phyloP scores from a whole-genome alignment of 768 basidiomycete genomes.

The Lentinus brumalis region DNA sequence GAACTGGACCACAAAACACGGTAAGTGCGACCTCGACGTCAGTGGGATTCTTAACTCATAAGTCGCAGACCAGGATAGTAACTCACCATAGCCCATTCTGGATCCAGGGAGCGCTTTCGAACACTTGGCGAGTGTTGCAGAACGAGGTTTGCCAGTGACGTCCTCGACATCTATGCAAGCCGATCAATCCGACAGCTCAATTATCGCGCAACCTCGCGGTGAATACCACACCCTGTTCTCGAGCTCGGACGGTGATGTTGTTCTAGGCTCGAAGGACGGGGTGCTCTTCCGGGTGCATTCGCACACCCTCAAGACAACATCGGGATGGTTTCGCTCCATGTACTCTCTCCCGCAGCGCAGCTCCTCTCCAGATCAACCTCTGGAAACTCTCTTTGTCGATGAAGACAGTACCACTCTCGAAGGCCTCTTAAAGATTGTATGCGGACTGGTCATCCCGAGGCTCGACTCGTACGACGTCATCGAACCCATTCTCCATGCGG shows the following conservation, averaged over 20 bases:
- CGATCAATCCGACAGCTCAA: not conserved
- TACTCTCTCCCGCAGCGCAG: conserved; percentile 54
- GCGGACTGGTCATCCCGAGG: conserved; percentile 53
- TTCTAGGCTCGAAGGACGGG: conserved; percentile 54
- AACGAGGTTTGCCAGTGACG: no score
- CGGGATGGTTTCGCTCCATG: conserved; percentile 65
- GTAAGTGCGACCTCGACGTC: no score
- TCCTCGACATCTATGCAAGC: not conserved
- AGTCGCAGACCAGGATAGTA: no score
- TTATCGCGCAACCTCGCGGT: not conserved
- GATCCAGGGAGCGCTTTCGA: no score
- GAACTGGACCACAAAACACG: no score
- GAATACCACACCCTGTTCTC: conserved; percentile 50
- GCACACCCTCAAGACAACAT: conserved; percentile 61
- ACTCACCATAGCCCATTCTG: no score
- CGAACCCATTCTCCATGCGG: conserved; percentile 59
- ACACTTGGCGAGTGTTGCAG: no score
- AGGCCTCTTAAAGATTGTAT: conserved; percentile 59
- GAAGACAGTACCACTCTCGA: conserved; percentile 60
- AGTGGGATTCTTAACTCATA: no score
- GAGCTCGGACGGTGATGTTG: conserved; percentile 55
- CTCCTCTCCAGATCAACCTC: conserved; percentile 2
- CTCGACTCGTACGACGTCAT: conserved; percentile 54
- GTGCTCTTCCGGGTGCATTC: conserved; percentile 60
- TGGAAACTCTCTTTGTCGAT: conserved; percentile 52